These are phyloP conservation scores for Lodderomyces theae DNA, from an alignment of 1,139 yeast genomes.

Conservation along the genomic window DNA sequence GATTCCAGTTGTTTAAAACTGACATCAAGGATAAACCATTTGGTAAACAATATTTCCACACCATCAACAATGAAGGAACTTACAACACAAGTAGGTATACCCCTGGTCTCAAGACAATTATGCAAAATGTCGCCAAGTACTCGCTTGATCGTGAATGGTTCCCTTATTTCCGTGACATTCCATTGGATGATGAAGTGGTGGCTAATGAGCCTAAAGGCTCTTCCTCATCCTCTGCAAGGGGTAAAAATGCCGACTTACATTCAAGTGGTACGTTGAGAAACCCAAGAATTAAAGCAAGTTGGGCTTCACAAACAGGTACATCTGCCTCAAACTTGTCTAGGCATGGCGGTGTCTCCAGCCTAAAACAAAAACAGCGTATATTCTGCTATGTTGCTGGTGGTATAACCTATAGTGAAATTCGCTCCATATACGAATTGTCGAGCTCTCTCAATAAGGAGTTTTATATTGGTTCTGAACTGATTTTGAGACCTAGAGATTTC, in stretches of 20 bases:
- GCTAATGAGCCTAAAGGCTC: background rate
- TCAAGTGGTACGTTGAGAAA: constrained; percentile 53
- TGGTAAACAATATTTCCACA: constrained; percentile 54
- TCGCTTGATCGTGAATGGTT: constrained; percentile 56
- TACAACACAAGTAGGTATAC: constrained; percentile 75
- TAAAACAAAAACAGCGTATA: constrained; percentile 57
- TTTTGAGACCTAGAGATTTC: constrained; percentile 63
- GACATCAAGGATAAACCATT: constrained; percentile 37
- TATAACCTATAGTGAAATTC: constrained; percentile 75
- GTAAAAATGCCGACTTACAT: constrained; percentile 11
- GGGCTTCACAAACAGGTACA: constrained; percentile 59
- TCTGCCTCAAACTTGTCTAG: constrained; percentile 6
- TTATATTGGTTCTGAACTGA: constrained; percentile 78
- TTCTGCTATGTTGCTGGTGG: constrained; percentile 91
- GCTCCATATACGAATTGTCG: constrained; percentile 73
- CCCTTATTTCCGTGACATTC: constrained; percentile 78
- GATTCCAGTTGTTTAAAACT: constrained; percentile 61
- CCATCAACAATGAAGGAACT: constrained; percentile 61
- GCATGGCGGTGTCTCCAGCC: constrained; percentile 1
- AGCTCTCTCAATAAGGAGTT: constrained; percentile 65
- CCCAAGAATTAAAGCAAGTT: constrained; percentile 74
- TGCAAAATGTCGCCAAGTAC: constrained; percentile 48
- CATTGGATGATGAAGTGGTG: constrained; percentile 53
- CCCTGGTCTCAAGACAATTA: constrained; percentile 63
- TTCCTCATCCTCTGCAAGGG: no score